These are phyloP conservation scores for Candida jianshihensis DNA, from an alignment of 805 yeast species.

Conservation along the genomic window DNA sequence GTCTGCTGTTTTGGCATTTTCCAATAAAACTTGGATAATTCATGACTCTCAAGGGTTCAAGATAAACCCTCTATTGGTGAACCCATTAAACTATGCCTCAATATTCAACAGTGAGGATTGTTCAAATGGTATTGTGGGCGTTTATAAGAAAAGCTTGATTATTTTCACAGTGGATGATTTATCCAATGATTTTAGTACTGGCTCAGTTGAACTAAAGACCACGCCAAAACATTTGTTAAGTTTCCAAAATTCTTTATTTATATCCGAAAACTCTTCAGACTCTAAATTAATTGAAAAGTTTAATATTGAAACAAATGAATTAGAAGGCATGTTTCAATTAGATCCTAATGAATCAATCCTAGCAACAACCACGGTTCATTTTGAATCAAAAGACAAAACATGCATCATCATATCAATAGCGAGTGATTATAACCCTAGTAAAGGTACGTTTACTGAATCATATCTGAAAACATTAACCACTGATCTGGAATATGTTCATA, in stretches of 20 bases:
- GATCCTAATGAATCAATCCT: conserved; percentile 8
- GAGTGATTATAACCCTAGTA: conserved; percentile 9
- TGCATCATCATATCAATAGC: conserved; percentile 42
- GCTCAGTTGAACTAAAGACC: conserved; percentile 38
- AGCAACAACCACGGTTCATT: conserved; percentile 10
- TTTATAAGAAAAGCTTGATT: conserved; percentile 42
- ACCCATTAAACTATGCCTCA: conserved; percentile 36
- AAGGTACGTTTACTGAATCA: conserved; percentile 13
- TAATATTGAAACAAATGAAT: conserved; percentile 7
- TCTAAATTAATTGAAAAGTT: conserved; percentile 10
- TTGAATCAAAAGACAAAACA: conserved; percentile 20
- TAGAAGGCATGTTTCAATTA: conserved; percentile 5
- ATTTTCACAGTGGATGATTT: conserved; percentile 48
- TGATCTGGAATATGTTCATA: conserved; percentile 46
- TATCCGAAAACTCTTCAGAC: conserved; percentile 7
- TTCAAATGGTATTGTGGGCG: conserved; percentile 56
- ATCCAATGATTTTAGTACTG: conserved; percentile 26
- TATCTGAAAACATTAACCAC: conserved; percentile 26
- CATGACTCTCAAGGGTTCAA: conserved; percentile 18
- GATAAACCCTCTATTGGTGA: conserved; percentile 24
- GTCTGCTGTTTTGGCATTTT: conserved; percentile 24
- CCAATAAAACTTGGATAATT: conserved; percentile 28
- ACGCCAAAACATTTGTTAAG: conserved; percentile 40
- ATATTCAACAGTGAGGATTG: conserved; percentile 59
- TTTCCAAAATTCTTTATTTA: conserved; percentile 17